Conservation (phyloP, 2,329 filamentous ascomycete species). For the Pyrenophora tritici-repentis region DNA sequence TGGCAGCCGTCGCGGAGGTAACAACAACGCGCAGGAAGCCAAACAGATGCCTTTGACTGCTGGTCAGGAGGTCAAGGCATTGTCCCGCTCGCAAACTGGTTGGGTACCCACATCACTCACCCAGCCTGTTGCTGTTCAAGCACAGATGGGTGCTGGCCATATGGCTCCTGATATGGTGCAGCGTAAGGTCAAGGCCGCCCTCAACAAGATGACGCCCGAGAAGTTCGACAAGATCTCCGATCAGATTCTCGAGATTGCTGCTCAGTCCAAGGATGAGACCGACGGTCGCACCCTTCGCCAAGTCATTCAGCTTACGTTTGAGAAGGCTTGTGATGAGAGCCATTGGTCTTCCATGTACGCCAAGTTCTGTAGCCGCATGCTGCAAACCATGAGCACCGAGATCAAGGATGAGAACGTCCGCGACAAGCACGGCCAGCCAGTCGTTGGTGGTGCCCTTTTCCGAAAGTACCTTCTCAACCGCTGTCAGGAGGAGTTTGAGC, state of each 20-base stretch:
- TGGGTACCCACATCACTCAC: constrained; percentile 78
- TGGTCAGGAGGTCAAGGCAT: constrained; percentile 78
- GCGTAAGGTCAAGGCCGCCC: constrained; percentile 95
- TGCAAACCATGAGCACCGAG: constrained; percentile 80
- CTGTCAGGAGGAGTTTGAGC: constrained; percentile 98
- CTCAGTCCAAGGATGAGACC: constrained; percentile 91
- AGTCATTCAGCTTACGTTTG: constrained; percentile 98
- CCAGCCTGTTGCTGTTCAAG: constrained; percentile 41
- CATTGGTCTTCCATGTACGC: constrained; percentile 99
- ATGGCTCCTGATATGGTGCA: constrained; percentile 93
- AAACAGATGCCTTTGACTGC: constrained; percentile 92
- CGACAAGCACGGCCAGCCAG: constrained; percentile 85
- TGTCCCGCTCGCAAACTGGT: constrained; percentile 72
- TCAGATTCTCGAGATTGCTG: constrained; percentile 89
- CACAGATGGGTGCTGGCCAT: constrained; percentile 45
- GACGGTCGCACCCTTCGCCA: constrained; percentile 95
- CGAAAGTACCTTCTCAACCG: constrained; percentile 97
- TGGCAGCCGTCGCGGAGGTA: constrained; percentile 59
- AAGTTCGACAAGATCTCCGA: constrained; percentile 96
- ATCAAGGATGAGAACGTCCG: constrained; percentile 94
- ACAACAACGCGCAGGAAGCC: constrained; percentile 68
- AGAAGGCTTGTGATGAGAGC: constrained; percentile 97
- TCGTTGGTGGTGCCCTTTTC: constrained; percentile 93
- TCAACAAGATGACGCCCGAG: constrained; percentile 99
- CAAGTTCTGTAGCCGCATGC: constrained; percentile 96